Evolutionary conservation across 2,329 filamentous ascomycete species (phyloP), one percentile per base, ranked within the genome.

Genomic region (Aspergillus sp.): DNA sequence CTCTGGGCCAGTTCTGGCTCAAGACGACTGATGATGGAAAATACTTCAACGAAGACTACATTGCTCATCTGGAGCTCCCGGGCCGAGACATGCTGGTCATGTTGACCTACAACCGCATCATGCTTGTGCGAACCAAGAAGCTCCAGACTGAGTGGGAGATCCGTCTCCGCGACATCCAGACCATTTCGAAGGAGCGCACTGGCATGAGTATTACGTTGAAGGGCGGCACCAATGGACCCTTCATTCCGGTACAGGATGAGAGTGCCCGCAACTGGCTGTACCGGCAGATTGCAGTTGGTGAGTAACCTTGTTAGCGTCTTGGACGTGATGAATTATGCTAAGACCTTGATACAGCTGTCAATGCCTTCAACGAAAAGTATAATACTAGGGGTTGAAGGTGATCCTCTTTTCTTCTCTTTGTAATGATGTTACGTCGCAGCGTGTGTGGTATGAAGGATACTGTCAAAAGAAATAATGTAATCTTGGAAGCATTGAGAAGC

Each of bases 1-100:
- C 94, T 0, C 84, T 99, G 3, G 94, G 94, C 0, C 94, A 99
- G 71, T 96, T 90, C 78, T 99, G 94, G 95, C 85, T 99, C 59
- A 99, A 99, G 80, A 95, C 96, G 53, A 85, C 95, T 10, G 94
- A 99, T 73, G 94, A 96, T 59, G 94, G 94, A 56, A 94, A 92
- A 71, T 97, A 93, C 79, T 99, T 99, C 82, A 88, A 95, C 74
- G 94, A 99, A 73, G 83, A 90, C 68, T 99, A 99, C 76, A 94
- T 99, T 70, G 95, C 92, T 4, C 95, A 99, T 68, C 79, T 99
- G 4, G 93, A 99, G 73, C 82, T 99, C 22, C 89, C 90, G 10
- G 85, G 86, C 55, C 90, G 94, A 69, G 92, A 95, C 68, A 88
- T 91, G 79, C 85, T 93, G 51, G 87, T 92, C 45, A 90, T 97